phyloP scores from a whole-genome alignment of 352 stramenopile genomes.

The Pythium folliculosum region DNA sequence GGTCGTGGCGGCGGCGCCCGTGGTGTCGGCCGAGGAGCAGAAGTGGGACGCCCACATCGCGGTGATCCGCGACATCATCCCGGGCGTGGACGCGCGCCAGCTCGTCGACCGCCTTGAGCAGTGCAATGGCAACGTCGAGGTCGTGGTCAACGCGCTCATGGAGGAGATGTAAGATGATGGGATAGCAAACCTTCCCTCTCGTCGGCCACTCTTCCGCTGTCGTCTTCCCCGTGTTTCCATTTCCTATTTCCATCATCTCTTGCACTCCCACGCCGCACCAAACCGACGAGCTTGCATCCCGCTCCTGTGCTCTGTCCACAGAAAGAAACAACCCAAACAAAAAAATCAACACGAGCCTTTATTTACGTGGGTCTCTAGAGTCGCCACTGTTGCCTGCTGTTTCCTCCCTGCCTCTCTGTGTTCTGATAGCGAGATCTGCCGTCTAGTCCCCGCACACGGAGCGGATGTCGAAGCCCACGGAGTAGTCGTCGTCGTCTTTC shows the following conservation, averaged over 20 bases:
- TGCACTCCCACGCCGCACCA: neutral
- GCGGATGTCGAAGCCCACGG: conserved; percentile 74
- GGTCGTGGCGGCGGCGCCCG: conserved; percentile 31
- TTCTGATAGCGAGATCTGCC: neutral
- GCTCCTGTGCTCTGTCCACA: neutral
- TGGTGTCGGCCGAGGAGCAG: conserved; percentile 63
- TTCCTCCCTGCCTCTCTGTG: neutral
- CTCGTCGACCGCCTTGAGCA: conserved; percentile 75
- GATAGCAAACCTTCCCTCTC: neutral
- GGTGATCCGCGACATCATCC: conserved; percentile 80
- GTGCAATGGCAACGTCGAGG: conserved; percentile 79
- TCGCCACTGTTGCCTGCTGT: neutral
- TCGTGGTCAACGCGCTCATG: conserved; percentile 83
- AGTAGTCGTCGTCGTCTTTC: conserved; percentile 51
- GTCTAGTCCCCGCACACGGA: conserved; percentile 44
- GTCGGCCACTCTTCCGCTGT: neutral
- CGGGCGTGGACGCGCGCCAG: conserved; percentile 42
- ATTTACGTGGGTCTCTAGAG: conserved; percentile 14
- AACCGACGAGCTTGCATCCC: neutral
- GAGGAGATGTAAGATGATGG: conserved; percentile 58
- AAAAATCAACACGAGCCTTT: conserved; percentile 16
- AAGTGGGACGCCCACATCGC: conserved; percentile 76
- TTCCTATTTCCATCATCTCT: neutral
- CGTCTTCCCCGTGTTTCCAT: neutral
- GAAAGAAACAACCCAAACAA: conserved; percentile 4